Evolutionary conservation across 2,329 filamentous ascomycete genomes (phyloP).

Genomic region (Alternaria ventricosa): DNA sequence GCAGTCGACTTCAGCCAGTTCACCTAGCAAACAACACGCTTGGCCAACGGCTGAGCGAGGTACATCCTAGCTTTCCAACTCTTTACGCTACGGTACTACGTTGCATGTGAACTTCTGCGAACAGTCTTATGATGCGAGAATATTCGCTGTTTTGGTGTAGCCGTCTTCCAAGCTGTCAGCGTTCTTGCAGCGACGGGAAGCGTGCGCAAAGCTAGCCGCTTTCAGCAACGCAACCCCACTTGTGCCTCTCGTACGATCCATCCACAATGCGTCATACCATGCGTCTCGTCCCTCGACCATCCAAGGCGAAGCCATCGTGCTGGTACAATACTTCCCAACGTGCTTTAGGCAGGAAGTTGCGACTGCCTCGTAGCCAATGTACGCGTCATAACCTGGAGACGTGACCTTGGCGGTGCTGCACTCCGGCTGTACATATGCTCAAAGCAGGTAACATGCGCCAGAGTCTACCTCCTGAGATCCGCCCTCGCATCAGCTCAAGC

Average conservation of each 20-base stretch:
- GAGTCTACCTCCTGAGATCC: neutral
- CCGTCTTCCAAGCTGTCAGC: neutral
- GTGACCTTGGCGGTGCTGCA: neutral
- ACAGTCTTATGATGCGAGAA: neutral
- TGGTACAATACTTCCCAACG: neutral
- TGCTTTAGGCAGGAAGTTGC: neutral
- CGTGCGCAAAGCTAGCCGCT: neutral
- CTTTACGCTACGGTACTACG: neutral
- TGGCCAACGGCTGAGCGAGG: neutral
- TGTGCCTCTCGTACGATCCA: neutral
- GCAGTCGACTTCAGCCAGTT: neutral
- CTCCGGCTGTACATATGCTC: neutral
- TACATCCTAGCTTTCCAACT: neutral
- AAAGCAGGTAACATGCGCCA: neutral
- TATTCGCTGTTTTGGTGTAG: neutral
- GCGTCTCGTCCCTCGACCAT: too few species aligned
- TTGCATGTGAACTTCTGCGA: neutral
- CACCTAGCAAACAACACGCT: neutral
- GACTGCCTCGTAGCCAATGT: neutral
- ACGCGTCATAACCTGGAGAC: neutral
- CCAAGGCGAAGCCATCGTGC: neutral
- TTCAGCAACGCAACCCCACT: neutral
- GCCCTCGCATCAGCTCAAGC: neutral
- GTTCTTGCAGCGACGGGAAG: neutral
- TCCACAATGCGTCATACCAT: neutral